Evolutionary conservation across 192 early-diverging fungal species (phyloP), one percentile per base, ranked within the genome.

Genomic region (Haplosporangium gracile): DNA sequence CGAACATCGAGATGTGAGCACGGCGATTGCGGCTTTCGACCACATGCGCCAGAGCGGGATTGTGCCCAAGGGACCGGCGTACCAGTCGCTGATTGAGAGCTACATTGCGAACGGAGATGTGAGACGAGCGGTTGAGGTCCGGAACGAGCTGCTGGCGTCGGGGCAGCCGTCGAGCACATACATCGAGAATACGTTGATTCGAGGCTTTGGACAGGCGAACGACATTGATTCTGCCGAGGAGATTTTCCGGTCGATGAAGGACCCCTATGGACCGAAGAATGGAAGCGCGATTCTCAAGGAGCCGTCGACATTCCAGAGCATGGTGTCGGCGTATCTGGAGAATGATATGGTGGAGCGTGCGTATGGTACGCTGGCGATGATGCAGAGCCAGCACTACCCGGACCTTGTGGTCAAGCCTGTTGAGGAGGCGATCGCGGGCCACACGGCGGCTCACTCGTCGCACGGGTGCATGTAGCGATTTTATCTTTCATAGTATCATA

Each of bases 131-230:
- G 88, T 91, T 45, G 49, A 87, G 11, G 60, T 92, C n/a, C 89
- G 90, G 29, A 74, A 88, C 34, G 78, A 87, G 32, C 91, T 92
- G 82, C 39, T 89, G 45, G 43, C 69, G 1, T 73, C 74, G 2
- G 88, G 89, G 15, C 82, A 87, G 36, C 85, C 85, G 16, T 88
- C 86, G 16, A 91, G 88, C 29, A 81, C 92, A 1, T 91, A 92
- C 74, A 93, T 93, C 43, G 91, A 93, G 74, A 93, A 93, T 75
- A 79, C 90, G 5, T 81, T 93, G 81, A 93, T 93, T 68, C 89
- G 90, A 32, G 91, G 92, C 1, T 93, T 89, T 79, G 92, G 92
- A 10, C 74, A 84, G 47, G 79, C 80, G 8, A 77, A 88, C 1
- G 70, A 90, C 1, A 60, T 90, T 75, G 71, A 74, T 20, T 82